Percentiles rank a stretch among this genome's conserved stretches.
Evolutionary conservation across 2,329 filamentous ascomycete species (phyloP).

Genomic region (Macrophomina phaseolina): DNA sequence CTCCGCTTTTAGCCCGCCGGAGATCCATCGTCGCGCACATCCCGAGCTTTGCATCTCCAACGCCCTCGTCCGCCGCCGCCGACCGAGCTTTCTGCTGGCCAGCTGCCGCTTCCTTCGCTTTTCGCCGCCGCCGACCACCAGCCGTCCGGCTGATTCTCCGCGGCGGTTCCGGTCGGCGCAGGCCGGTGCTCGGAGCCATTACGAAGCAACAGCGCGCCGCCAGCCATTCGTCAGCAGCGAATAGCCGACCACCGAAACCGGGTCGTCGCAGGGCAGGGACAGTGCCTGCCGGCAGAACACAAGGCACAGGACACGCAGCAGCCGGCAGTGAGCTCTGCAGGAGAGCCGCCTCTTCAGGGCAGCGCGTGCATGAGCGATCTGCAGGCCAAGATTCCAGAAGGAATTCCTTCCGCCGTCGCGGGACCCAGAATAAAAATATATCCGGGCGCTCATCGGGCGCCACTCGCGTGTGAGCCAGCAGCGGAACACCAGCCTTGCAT

Average conservation of each 20-base stretch:
- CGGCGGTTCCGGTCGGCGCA: background rate
- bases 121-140: background rate
- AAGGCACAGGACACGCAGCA: too few species aligned
- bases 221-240: conserved; percentile 21
- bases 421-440: conserved; percentile 20
- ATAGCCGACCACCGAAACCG: conserved; percentile 6
- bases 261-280: background rate
- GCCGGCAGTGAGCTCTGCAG: too few species aligned
- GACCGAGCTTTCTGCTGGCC: background rate
- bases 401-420: conserved; percentile 20
- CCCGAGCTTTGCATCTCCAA: conserved; percentile 10
- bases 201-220: background rate
- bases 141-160: background rate
- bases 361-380: conserved; percentile 17
- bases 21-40: conserved; percentile 22
- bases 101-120: background rate
- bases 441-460: conserved; percentile 8
- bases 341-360: background rate
- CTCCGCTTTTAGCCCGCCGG: conserved; percentile 21
- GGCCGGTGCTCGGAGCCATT: background rate
- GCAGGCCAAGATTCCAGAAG: conserved; percentile 26
- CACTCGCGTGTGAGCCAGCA: background rate
- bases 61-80: background rate
- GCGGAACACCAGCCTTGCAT: conserved; percentile 2
- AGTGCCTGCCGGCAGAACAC: too few species aligned